Conservation (phyloP, 345 rosid genomes). For the rapeseed (Brassica napus) region DNA sequence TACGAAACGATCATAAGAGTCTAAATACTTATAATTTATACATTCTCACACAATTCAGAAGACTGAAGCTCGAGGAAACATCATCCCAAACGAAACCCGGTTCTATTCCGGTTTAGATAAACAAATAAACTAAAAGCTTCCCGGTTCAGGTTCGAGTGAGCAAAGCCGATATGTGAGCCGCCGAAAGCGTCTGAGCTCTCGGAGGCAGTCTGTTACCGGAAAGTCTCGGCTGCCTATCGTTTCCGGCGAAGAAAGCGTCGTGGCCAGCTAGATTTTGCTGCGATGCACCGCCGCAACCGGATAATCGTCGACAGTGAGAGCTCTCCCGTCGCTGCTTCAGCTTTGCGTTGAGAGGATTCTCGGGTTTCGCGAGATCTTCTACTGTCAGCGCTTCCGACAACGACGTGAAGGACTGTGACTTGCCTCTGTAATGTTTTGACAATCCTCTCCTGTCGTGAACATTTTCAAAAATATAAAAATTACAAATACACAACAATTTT, state of each 20-base stretch:
- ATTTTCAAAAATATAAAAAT: neutral
- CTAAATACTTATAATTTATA: slow-evolving; percentile 6
- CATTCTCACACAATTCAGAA: neutral
- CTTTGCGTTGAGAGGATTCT: slow-evolving; percentile 43
- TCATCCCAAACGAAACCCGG: slow-evolving; percentile 18
- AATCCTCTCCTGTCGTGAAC: slow-evolving; percentile 42
- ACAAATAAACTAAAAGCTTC: neutral
- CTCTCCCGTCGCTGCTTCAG: slow-evolving; percentile 40
- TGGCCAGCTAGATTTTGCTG: slow-evolving; percentile 24
- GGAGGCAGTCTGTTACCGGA: slow-evolving; percentile 28
- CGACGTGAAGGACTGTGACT: slow-evolving; percentile 48
- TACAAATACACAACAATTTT: neutral
- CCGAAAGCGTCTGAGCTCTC: slow-evolving; percentile 40
- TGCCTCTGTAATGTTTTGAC: slow-evolving; percentile 48
- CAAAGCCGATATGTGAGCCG: slow-evolving; percentile 39
- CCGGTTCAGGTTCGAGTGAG: slow-evolving; percentile 33
- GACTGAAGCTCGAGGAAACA: slow-evolving; percentile 10
- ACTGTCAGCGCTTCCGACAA: slow-evolving; percentile 29
- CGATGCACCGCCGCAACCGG: slow-evolving; percentile 35
- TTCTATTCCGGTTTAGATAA: slow-evolving; percentile 1
- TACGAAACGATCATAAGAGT: slow-evolving; percentile 7
- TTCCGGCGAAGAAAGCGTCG: slow-evolving; percentile 24
- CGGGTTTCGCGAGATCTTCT: slow-evolving; percentile 47
- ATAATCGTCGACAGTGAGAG: slow-evolving; percentile 20
- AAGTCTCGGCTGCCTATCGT: slow-evolving; percentile 28